These are phyloP conservation scores for Umbilicaria muhlenbergii DNA, from an alignment of 495 filamentous ascomycete genomes.

Conservation along the genomic window DNA sequence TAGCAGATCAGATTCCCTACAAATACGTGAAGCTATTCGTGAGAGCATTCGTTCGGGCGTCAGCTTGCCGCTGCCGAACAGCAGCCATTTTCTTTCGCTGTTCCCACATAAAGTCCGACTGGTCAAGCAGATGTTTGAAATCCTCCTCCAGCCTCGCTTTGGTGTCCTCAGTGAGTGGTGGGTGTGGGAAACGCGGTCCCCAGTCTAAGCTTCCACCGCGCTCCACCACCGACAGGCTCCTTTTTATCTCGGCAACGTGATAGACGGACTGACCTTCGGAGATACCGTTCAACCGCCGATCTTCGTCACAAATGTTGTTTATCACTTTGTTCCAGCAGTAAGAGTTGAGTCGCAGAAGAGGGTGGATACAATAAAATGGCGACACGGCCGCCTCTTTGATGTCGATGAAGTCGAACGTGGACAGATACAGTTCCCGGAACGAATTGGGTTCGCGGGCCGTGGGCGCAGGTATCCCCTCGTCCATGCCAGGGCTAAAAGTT, in stretches of 20 bases:
- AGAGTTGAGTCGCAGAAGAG: slow-evolving; percentile 12
- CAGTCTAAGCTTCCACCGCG: slow-evolving; percentile 11
- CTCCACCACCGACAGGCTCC: slow-evolving; percentile 9
- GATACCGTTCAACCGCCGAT: slow-evolving; percentile 12
- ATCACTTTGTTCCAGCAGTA: slow-evolving; percentile 17
- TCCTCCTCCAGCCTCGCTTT: slow-evolving; percentile 10
- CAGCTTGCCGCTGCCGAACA: slow-evolving; percentile 5
- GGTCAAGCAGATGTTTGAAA: slow-evolving; percentile 15
- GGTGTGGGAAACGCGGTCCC: slow-evolving; percentile 1
- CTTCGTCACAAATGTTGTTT: slow-evolving; percentile 12
- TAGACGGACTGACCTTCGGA: slow-evolving; percentile 12
- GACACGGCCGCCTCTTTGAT: slow-evolving; percentile 3
- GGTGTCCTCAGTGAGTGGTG: background rate
- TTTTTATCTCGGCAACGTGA: slow-evolving; percentile 16
- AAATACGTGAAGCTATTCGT: slow-evolving; percentile 16
- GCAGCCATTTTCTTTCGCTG: slow-evolving; percentile 10
- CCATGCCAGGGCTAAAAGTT: slow-evolving; percentile 1
- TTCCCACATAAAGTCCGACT: slow-evolving; percentile 14
- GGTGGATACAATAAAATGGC: slow-evolving; percentile 12
- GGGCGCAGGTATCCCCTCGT: slow-evolving; percentile 2
- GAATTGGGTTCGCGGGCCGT: slow-evolving; percentile 4
- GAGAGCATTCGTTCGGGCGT: slow-evolving; percentile 10
- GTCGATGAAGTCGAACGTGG: slow-evolving; percentile 9
- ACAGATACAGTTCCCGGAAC: slow-evolving; percentile 14
- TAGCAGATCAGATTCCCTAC: background rate